Percentiles rank a stretch among this genome's conserved stretches.
Evolutionary conservation across 208 protist species (phyloP).

Genomic region (Leishmania lainsoni): DNA sequence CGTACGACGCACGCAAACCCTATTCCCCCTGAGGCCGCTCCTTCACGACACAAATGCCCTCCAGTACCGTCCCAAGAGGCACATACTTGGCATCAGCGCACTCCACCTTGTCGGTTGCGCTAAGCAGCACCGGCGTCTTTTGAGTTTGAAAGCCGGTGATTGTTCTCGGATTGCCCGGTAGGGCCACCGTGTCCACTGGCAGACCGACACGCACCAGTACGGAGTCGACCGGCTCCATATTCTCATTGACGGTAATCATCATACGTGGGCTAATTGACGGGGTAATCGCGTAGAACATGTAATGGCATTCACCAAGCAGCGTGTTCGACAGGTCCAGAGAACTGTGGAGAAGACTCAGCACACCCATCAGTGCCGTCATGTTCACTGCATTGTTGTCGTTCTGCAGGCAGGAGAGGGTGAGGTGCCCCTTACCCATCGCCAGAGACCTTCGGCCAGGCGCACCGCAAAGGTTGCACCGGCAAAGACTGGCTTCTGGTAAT

Average conservation of each 20-base stretch:
- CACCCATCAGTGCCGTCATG: constrained; percentile 89
- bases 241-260: constrained; percentile 97
- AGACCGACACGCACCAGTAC: constrained; percentile 93
- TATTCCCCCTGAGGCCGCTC: constrained; percentile 51
- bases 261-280: constrained; percentile 96
- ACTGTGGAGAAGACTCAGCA: constrained; percentile 93
- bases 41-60: constrained; percentile 89
- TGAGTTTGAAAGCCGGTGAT: constrained; percentile 99
- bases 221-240: constrained; percentile 90
- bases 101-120: constrained; percentile 96
- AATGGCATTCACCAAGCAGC: constrained; percentile 95
- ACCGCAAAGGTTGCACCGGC: constrained; percentile 80
- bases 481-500: constrained; percentile 96
- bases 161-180: constrained; percentile 97
- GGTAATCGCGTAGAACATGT: constrained; percentile 96
- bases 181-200: constrained; percentile 96
- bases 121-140: constrained; percentile 98
- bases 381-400: constrained; percentile 91
- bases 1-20: not conserved
- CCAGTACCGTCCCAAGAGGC: constrained; percentile 69
- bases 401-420: constrained; percentile 96
- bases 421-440: constrained; percentile 99
- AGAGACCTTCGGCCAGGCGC: constrained; percentile 94
- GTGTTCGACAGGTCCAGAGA: constrained; percentile 92
- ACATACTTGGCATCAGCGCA: constrained; percentile 95